Evolutionary conservation across 768 basidiomycete genomes (phyloP).

Genomic region (Xerocomellus chrysenteron): DNA sequence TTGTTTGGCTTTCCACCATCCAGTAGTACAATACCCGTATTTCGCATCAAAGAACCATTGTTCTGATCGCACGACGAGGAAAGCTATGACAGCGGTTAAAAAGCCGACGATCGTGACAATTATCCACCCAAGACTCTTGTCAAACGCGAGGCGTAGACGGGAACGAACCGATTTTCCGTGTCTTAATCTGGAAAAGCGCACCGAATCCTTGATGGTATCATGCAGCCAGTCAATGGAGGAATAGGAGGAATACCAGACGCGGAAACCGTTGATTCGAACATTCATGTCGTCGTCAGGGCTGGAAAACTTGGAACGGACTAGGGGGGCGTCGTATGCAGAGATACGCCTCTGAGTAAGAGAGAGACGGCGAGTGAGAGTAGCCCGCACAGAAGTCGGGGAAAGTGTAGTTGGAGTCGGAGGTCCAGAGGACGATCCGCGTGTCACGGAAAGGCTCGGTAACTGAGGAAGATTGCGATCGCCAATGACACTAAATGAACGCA

Average conservation of each 20-base stretch:
- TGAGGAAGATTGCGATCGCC: constrained; percentile 38
- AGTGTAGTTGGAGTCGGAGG: constrained; percentile 35
- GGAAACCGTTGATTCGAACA: constrained; percentile 78
- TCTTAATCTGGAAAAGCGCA: constrained; percentile 72
- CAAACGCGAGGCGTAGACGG: constrained; percentile 57
- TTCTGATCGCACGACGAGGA: constrained; percentile 81
- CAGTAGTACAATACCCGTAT: constrained; percentile 76
- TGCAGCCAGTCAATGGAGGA: constrained; percentile 96
- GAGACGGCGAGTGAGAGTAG: constrained; percentile 38
- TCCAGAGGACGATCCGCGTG: constrained; percentile 36
- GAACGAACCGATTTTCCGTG: constrained; percentile 69
- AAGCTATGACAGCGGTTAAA: constrained; percentile 82
- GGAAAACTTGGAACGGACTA: constrained; percentile 32
- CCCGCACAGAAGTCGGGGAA: constrained; percentile 33
- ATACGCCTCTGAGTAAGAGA: constrained; percentile 56
- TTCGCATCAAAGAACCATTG: constrained; percentile 91
- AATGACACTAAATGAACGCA: constrained; percentile 28
- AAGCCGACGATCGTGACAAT: constrained; percentile 88
- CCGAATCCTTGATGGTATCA: constrained; percentile 92
- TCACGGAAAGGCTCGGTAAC: constrained; percentile 33
- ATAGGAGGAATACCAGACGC: constrained; percentile 84
- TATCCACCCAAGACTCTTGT: constrained; percentile 85
- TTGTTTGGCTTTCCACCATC: constrained; percentile 71
- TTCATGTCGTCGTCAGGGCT: constrained; percentile 48
- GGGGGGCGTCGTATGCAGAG: constrained; percentile 65